Evolutionary conservation across 2,329 filamentous ascomycete genomes (phyloP), one percentile per base, ranked within the genome.

Genomic region (Zymoseptoria pseudotritici): DNA sequence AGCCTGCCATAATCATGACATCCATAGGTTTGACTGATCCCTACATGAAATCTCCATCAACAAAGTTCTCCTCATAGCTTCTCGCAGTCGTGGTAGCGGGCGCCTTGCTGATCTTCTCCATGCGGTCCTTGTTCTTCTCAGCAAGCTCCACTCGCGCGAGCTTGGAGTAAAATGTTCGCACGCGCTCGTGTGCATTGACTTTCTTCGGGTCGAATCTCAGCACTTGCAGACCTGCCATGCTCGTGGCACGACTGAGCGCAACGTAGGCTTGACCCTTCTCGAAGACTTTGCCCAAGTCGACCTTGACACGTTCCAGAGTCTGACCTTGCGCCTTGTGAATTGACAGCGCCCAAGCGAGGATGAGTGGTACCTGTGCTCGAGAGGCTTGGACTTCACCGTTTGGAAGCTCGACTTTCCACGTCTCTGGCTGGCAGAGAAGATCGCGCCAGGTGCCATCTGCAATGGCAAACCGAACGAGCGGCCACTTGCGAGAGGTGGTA

Each of bases 241-340:
- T 89, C 1, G 91, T 96, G 13, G 94, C 94, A 75, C 94, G 89
- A 79, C 90, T 96, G 13, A 99, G 84, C 56, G 94, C 94, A 56
- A 99, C 94, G 71, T 99, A 99, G 5, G 94, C 94, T 74, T 99
- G 94, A 0, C 94, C 94, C 74, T 96, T 97, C 73, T 99, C 94
- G 69, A 99, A 99, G 1, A 96, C 90, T 63, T 85, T 88, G 29
- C 91, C 89, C 0, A 99, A 80, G 72, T 99, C 91, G 24, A 99
- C 94, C 71, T 96, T 96, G 61, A 99, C 94, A 55, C 93, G 83
- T 70, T 96, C 91, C 24, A 97, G 78, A 1, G 93, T 97, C 74
- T 97, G 93, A 1, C 93, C 93, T 73, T 97, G 93, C 0, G 94
- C 94, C 76, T 99, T 99, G 79, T 99, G 94, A 61, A 99, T 99